Evolutionary conservation across 1,139 yeast genomes (phyloP), one percentile per base, ranked within the genome.

Genomic region (Sugiyamaella sp.): DNA sequence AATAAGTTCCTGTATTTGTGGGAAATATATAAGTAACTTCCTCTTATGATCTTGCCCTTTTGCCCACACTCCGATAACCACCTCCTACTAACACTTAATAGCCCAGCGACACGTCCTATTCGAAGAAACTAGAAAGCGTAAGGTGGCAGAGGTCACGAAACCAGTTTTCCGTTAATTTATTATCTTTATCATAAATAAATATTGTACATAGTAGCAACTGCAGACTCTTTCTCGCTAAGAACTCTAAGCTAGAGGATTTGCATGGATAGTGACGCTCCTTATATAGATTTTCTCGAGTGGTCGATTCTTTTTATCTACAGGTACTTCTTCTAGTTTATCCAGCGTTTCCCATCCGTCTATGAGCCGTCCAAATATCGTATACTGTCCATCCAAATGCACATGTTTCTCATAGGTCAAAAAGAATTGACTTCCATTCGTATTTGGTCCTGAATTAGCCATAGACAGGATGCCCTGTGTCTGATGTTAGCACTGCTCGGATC

Each of bases 91-190:
- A 43, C 46, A 10, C 16, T 35, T 22, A n/a, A n/a, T 44, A 55
- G 89, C 82, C 12, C 78, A 82, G 66, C 79, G 87, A 60, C 97
- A 90, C 73, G 96, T 95, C 53, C 77, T 93, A 60, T 93, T 93
- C 75, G 82, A 84, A 27, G 99, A 93, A 71, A 82, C 86, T 55
- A 87, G 88, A 71, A 89, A 89, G 78, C 82, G 99, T 72, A 83
- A 84, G 66, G 82, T 86, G 39, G 85, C 89, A 4, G 90, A 84
- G 63, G 69, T 73, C 47, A 78, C 66, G 52, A 79, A 68, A 54
- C 63, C 65, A 27, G 62, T 66, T 46, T 67, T 63, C 59, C 62
- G 63, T 43, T 63, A 52, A 53, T 17, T 24, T 25, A 41, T 41
- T 41, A 24, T 41, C n/a, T 12, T 20, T 24, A 44, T 44, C 12